These are phyloP conservation scores for Coniferiporia sulphurascens DNA, from an alignment of 1,284 basidiomycete genomes.

Conservation along the genomic window DNA sequence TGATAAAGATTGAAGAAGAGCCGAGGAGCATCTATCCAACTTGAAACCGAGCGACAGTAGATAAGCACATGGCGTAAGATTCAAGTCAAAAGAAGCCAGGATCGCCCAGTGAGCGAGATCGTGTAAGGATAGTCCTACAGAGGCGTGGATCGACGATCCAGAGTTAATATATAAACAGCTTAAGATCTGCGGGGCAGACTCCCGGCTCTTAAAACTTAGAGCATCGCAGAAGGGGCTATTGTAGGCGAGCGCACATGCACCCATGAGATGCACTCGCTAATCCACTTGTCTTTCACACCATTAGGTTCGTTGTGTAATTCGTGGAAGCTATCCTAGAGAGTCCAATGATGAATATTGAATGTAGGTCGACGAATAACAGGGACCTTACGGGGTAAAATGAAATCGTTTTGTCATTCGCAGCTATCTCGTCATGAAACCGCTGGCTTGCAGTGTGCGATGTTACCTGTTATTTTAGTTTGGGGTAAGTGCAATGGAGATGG, in stretches of 20 bases:
- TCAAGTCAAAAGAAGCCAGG: too few species aligned
- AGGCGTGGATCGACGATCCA: too few species aligned
- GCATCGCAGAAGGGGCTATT: background rate
- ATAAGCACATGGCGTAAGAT: too few species aligned
- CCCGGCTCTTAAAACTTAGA: background rate
- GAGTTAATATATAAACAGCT: too few species aligned
- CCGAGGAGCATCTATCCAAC: too few species aligned
- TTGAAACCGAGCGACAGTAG: too few species aligned
- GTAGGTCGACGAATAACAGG: background rate
- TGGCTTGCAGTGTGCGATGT: slow-evolving; percentile 57
- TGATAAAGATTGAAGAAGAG: too few species aligned
- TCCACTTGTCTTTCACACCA: slow-evolving; percentile 33
- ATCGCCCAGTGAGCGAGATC: too few species aligned
- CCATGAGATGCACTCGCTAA: slow-evolving; percentile 50
- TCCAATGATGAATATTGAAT: background rate
- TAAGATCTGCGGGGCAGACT: too few species aligned
- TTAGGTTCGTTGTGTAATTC: slow-evolving; percentile 73
- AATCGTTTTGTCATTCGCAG: slow-evolving; percentile 59
- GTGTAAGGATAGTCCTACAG: too few species aligned
- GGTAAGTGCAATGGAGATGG: background rate
- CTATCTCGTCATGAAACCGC: slow-evolving; percentile 56
- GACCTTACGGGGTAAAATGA: slow-evolving; percentile 49
- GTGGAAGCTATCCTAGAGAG: slow-evolving; percentile 13
- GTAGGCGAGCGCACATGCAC: slow-evolving; percentile 35
- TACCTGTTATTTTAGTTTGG: slow-evolving; percentile 34